A percentile compares a stretch with the other conserved stretches of the same genome.
Evolutionary conservation across 139 green algal species (phyloP).

Genomic region (Chlorella vulgaris): DNA sequence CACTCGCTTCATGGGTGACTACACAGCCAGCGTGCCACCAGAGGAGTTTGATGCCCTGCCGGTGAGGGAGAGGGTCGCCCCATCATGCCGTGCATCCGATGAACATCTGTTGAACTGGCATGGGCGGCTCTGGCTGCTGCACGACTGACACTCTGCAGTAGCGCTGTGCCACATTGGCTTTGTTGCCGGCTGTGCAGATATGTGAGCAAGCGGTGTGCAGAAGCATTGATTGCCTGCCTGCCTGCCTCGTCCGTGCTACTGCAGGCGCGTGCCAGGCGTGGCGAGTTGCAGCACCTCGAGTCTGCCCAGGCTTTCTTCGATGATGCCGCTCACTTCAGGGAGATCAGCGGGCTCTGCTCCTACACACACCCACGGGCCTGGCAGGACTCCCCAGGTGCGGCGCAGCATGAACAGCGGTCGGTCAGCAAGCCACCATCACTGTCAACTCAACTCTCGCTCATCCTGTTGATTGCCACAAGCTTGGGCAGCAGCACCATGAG

Average conservation of each 20-base stretch:
- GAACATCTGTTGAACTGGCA: no score
- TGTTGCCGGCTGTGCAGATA: background rate
- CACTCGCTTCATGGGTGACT: conserved; percentile 79
- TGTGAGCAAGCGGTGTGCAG: background rate
- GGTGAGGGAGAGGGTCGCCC: no score
- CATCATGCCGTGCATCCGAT: no score
- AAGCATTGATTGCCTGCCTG: background rate
- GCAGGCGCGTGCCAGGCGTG: conserved; percentile 46
- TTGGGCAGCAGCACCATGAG: no score
- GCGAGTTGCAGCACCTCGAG: conserved; percentile 59
- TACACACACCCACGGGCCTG: conserved; percentile 77
- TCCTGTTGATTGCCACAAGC: no score
- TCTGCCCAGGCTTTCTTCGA: conserved; percentile 89
- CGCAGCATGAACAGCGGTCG: background rate
- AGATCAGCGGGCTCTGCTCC: conserved; percentile 74
- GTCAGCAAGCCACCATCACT: no score
- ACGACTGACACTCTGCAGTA: no score
- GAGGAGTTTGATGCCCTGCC: conserved; percentile 65
- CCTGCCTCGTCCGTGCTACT: background rate
- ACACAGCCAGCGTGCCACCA: conserved; percentile 62
- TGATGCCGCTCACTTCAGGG: conserved; percentile 77
- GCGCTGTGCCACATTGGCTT: no score
- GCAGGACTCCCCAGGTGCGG: conserved; percentile 13
- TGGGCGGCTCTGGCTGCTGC: no score
- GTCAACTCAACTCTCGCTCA: no score